Evolutionary conservation across 2,329 filamentous ascomycete genomes (phyloP).

Genomic region (Fusarium scirpi): DNA sequence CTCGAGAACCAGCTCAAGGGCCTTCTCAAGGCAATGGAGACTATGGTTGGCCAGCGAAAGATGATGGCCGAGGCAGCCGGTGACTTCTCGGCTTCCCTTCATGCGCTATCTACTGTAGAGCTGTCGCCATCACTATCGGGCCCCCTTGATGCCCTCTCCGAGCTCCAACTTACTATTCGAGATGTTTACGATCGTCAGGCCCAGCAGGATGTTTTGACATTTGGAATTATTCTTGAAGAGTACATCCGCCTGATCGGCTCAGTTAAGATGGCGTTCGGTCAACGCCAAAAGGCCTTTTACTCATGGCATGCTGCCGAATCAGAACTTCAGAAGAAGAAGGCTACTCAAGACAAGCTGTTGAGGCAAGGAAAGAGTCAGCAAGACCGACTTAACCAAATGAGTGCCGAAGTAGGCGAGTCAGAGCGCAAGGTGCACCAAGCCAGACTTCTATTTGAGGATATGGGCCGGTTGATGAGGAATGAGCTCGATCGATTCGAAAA

Average conservation of each 20-base stretch:
- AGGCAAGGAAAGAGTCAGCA: conserved; percentile 96
- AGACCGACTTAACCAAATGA: conserved; percentile 91
- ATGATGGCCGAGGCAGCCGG: conserved; percentile 92
- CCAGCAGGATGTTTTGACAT: conserved; percentile 94
- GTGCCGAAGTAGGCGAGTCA: conserved; percentile 93
- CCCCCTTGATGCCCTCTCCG: conserved; percentile 90
- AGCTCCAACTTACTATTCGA: conserved; percentile 91
- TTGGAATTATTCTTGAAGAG: conserved; percentile 97
- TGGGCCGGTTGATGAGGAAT: conserved; percentile 90
- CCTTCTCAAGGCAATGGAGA: conserved; percentile 92
- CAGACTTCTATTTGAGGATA: conserved; percentile 92
- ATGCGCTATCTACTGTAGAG: conserved; percentile 91
- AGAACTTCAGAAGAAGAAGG: conserved; percentile 89
- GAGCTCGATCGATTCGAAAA: conserved; percentile 95
- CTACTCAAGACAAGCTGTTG: conserved; percentile 92
- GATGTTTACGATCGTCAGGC: conserved; percentile 97
- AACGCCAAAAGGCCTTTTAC: conserved; percentile 95
- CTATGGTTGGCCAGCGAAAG: conserved; percentile 91
- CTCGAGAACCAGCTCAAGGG: conserved; percentile 91
- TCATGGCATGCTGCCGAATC: conserved; percentile 92
- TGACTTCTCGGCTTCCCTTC: conserved; percentile 93
- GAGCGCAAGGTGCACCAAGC: conserved; percentile 94
- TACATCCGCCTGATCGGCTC: conserved; percentile 96
- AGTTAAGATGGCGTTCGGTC: conserved; percentile 91
- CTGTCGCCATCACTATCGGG: conserved; percentile 88